Percentiles rank a stretch among this genome's conserved stretches.
phyloP scores from a whole-genome alignment of 2,329 filamentous ascomycete species.

The Pseudocercospora macadamiae region DNA sequence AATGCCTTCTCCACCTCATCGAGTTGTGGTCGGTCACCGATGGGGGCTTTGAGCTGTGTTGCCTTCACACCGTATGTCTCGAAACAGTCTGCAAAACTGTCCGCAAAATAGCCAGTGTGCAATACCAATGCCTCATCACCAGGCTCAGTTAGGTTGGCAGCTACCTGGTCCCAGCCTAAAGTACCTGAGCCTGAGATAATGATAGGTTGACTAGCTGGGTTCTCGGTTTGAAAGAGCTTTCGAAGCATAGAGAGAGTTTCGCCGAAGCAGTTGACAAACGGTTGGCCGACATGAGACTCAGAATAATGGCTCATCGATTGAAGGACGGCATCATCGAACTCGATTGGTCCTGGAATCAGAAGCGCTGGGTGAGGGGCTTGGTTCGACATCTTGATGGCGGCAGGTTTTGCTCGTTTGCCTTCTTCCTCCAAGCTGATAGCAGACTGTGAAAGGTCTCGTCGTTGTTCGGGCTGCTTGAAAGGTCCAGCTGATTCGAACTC shows the following conservation, averaged over 20 bases:
- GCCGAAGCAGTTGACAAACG: conserved; percentile 87
- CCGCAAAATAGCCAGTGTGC: conserved; percentile 95
- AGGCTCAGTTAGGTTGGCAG: conserved; percentile 87
- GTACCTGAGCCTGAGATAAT: conserved; percentile 94
- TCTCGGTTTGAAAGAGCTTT: conserved; percentile 89
- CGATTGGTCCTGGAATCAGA: conserved; percentile 95
- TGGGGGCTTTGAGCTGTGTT: conserved; percentile 84
- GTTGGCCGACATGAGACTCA: conserved; percentile 89
- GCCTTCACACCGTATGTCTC: conserved; percentile 87
- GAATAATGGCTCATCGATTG: conserved; percentile 94
- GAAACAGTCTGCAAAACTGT: conserved; percentile 91
- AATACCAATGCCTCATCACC: conserved; percentile 91
- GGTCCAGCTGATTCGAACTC: conserved; percentile 15
- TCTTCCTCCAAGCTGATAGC: conserved; percentile 30
- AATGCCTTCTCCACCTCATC: conserved; percentile 86
- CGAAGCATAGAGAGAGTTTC: conserved; percentile 86
- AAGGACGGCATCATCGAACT: conserved; percentile 96
- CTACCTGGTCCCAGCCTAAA: conserved; percentile 93
- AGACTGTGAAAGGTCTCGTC: conserved; percentile 31
- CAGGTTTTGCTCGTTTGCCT: conserved; percentile 29
- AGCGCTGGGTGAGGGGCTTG: conserved; percentile 70
- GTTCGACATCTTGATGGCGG: conserved; percentile 54
- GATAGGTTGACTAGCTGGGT: conserved; percentile 83
- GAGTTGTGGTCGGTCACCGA: conserved; percentile 84
- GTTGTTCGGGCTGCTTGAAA: conserved; percentile 31